Evolutionary conservation across 108 stramenopile species (phyloP).

Genomic region (Ochromonas danica): DNA sequence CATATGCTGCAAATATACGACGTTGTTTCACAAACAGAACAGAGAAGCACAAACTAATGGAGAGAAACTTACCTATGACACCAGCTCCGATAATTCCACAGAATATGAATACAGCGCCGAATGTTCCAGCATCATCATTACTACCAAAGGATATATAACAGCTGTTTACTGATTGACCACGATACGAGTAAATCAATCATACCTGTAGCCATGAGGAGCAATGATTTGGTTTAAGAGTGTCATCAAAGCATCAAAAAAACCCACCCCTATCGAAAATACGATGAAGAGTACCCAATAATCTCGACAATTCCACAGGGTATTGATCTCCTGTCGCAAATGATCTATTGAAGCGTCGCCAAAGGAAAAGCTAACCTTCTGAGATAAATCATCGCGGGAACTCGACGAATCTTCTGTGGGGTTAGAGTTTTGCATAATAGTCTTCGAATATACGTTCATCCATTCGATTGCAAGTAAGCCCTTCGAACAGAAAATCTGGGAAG

Average conservation of each 20-base stretch:
- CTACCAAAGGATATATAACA: neutral
- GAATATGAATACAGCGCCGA: slow-evolving; percentile 46
- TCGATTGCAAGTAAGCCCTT: too few species aligned
- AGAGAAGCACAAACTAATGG: slow-evolving; percentile 3
- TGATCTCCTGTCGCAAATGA: too few species aligned
- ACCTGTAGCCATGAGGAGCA: slow-evolving; percentile 42
- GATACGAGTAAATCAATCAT: too few species aligned
- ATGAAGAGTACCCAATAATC: slow-evolving; percentile 39
- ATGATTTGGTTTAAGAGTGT: slow-evolving; percentile 50
- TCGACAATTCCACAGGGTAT: slow-evolving; percentile 33
- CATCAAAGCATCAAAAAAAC: slow-evolving; percentile 51
- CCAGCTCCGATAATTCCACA: slow-evolving; percentile 46
- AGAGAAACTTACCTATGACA: slow-evolving; percentile 36
- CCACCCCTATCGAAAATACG: slow-evolving; percentile 44
- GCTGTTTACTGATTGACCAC: too few species aligned
- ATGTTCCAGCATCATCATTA: slow-evolving; percentile 46
- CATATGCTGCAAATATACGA: neutral
- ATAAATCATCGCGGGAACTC: too few species aligned
- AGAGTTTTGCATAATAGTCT: too few species aligned
- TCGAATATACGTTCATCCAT: too few species aligned
- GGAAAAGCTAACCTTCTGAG: too few species aligned
- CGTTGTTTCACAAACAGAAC: too few species aligned
- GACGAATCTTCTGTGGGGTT: too few species aligned
- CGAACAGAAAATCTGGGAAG: too few species aligned
- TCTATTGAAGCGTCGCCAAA: too few species aligned